phyloP scores from a whole-genome alignment of 2,329 filamentous ascomycete genomes.

The Clarireedia monteithiana region DNA sequence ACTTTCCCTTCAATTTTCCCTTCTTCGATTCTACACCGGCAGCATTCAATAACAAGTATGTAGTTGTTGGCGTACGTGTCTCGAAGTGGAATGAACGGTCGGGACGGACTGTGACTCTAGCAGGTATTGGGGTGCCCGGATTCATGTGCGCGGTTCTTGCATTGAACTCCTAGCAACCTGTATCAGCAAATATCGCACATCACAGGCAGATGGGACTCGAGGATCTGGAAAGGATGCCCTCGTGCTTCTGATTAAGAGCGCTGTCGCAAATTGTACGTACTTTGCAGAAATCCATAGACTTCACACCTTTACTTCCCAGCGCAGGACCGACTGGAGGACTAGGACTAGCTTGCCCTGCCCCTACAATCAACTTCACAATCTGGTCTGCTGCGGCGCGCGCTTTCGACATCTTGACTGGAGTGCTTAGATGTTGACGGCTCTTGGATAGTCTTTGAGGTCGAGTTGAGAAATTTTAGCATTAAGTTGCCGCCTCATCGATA shows the following conservation, averaged over 20 bases:
- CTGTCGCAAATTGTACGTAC: slow-evolving; percentile 37
- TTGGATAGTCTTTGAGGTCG: neutral
- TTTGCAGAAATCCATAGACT: slow-evolving; percentile 99
- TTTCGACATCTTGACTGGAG: slow-evolving; percentile 27
- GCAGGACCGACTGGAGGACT: slow-evolving; percentile 95
- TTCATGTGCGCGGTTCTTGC: slow-evolving; percentile 81
- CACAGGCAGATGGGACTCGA: neutral
- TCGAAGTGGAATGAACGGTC: slow-evolving; percentile 93
- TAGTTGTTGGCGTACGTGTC: slow-evolving; percentile 87
- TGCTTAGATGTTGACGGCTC: neutral
- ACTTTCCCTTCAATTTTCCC: slow-evolving; percentile 69
- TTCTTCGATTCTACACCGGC: slow-evolving; percentile 64
- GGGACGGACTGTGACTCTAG: slow-evolving; percentile 82
- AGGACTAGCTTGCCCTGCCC: slow-evolving; percentile 88
- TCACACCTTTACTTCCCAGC: slow-evolving; percentile 93
- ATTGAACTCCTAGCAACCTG: slow-evolving; percentile 80
- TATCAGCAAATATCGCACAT: slow-evolving; percentile 1
- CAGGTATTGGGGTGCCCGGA: slow-evolving; percentile 78
- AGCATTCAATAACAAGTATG: slow-evolving; percentile 78
- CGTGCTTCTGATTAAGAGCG: too few species aligned
- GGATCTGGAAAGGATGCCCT: too few species aligned
- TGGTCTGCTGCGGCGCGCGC: slow-evolving; percentile 43
- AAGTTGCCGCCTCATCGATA: slow-evolving; percentile 6
- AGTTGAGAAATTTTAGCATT: slow-evolving; percentile 2
- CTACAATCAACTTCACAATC: slow-evolving; percentile 95